Evolutionary conservation across 1,284 basidiomycete species (phyloP).

Genomic region (Moesziomyces aphidis): DNA sequence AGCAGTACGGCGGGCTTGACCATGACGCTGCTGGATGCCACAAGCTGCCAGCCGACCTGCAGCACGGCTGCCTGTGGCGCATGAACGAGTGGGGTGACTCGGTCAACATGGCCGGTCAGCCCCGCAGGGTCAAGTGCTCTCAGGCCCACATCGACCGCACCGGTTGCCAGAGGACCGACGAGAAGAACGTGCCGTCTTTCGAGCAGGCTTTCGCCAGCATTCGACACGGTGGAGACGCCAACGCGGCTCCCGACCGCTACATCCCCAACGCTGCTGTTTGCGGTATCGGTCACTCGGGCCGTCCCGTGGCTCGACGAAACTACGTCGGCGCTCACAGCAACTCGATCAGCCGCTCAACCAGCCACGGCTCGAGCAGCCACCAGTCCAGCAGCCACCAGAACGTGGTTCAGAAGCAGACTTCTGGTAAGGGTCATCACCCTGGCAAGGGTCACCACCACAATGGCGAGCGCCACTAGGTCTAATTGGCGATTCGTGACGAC

Average conservation of each 20-base stretch:
- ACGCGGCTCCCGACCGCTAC: conserved; percentile 26
- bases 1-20: conserved; percentile 39
- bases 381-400: background rate
- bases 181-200: conserved; percentile 2
- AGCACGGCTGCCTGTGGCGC: conserved; percentile 37
- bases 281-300: conserved; percentile 14
- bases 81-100: conserved; percentile 40
- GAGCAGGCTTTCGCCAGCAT: background rate
- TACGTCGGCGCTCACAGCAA: background rate
- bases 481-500: background rate
- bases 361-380: background rate
- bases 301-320: conserved; percentile 2
- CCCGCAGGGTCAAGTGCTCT: conserved; percentile 28
- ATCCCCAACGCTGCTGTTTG: conserved; percentile 28
- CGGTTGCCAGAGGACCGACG: conserved; percentile 44
- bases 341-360: background rate
- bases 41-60: conserved; percentile 31
- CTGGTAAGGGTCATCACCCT: background rate
- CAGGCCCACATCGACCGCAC: conserved; percentile 42
- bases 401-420: background rate
- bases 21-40: conserved; percentile 17
- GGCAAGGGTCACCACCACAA: too few species aligned
- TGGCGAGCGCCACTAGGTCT: background rate
- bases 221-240: background rate
- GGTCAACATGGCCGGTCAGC: conserved; percentile 14